Evolutionary conservation across 2,329 filamentous ascomycete genomes (phyloP).

Genomic region (Fusarium tupiense): DNA sequence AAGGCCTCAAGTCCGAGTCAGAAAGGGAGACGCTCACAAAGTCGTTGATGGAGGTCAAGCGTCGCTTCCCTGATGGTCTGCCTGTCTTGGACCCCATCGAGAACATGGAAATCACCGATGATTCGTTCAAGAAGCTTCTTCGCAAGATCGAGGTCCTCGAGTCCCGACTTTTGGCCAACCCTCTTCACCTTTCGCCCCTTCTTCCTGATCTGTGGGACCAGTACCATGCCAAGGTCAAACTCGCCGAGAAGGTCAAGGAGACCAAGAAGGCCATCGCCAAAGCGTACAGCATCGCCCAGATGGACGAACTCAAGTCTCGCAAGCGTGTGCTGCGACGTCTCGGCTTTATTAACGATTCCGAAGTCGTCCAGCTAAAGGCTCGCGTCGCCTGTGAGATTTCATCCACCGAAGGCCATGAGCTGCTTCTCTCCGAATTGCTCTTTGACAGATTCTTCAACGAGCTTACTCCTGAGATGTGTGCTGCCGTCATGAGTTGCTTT

Average conservation of each 20-base stretch:
- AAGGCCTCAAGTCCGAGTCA: slow-evolving; percentile 71
- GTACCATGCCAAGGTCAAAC: slow-evolving; percentile 81
- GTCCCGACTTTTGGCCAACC: slow-evolving; percentile 86
- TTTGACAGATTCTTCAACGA: slow-evolving; percentile 99
- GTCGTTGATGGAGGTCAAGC: slow-evolving; percentile 79
- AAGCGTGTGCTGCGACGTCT: slow-evolving; percentile 95
- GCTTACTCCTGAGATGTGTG: slow-evolving; percentile 85
- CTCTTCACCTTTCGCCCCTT: slow-evolving; percentile 88
- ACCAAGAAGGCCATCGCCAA: slow-evolving; percentile 88
- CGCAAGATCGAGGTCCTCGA: slow-evolving; percentile 97
- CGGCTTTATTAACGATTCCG: slow-evolving; percentile 93
- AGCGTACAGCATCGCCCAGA: slow-evolving; percentile 87
- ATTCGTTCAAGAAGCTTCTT: slow-evolving; percentile 91
- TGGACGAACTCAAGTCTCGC: slow-evolving; percentile 95
- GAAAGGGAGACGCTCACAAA: slow-evolving; percentile 75
- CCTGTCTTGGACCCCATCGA: slow-evolving; percentile 92
- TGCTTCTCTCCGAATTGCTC: slow-evolving; percentile 90
- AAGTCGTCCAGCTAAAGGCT: slow-evolving; percentile 96
- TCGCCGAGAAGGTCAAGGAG: slow-evolving; percentile 83
- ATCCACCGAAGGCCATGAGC: slow-evolving; percentile 87
- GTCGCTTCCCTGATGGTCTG: slow-evolving; percentile 91
- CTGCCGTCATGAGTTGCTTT: slow-evolving; percentile 89
- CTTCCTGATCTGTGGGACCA: slow-evolving; percentile 86
- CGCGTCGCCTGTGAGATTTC: slow-evolving; percentile 98
- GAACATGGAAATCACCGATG: slow-evolving; percentile 94